These are phyloP conservation scores for Heteromeles arbutifolia DNA, from an alignment of 306 rosid genomes.

Conservation along the genomic window DNA sequence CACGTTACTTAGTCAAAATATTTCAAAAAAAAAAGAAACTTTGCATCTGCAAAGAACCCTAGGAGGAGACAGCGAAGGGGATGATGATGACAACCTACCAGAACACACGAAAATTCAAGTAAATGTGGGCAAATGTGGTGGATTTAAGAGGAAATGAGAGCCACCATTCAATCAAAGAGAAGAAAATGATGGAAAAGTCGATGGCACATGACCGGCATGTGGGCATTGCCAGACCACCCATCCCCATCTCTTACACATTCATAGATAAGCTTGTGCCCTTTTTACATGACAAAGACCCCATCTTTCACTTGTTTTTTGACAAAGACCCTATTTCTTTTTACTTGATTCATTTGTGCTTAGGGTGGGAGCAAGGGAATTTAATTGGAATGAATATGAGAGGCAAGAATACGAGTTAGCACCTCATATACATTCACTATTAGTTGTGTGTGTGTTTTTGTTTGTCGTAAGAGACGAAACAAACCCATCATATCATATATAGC, in stretches of 20 bases:
- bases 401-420: background rate
- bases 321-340: background rate
- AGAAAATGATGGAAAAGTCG: background rate
- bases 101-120: background rate
- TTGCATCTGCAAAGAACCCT: slow-evolving; percentile 18
- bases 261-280: slow-evolving; percentile 36
- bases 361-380: slow-evolving; percentile 6
- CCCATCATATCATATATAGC: background rate
- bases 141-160: background rate
- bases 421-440: background rate
- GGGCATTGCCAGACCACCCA: slow-evolving; percentile 35
- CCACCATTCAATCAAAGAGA: background rate
- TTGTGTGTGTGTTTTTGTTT: background rate
- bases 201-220: slow-evolving; percentile 23
- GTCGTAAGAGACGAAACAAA: background rate
- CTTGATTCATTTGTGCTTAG: background rate
- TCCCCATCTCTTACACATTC: slow-evolving; percentile 25
- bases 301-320: background rate
- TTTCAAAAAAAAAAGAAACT: background rate
- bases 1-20: slow-evolving; percentile 17
- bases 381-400: background rate
- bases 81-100: slow-evolving; percentile 11
- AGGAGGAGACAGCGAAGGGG: slow-evolving; percentile 18
- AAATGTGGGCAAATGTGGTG: background rate
- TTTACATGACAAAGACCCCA: slow-evolving; percentile 36